phyloP scores from a whole-genome alignment of 2,329 filamentous ascomycete species.

The Teratosphaeria destructans region DNA sequence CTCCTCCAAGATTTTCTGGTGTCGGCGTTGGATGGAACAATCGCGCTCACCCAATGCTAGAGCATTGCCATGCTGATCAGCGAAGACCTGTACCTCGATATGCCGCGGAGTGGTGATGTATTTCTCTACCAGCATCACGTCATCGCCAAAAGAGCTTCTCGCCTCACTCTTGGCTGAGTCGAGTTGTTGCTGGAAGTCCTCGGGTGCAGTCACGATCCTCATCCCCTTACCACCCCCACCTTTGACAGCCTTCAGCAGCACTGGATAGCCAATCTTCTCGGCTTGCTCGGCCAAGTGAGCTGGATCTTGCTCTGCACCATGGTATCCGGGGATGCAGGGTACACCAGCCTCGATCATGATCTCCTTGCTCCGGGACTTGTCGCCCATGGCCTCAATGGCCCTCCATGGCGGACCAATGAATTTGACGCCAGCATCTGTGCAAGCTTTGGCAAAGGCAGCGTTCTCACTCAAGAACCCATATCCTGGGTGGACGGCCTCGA shows the following conservation, averaged over 20 bases:
- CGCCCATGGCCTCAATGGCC: conserved; percentile 75
- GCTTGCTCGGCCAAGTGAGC: conserved; percentile 57
- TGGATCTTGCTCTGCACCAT: conserved; percentile 70
- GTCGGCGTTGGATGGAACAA: conserved; percentile 55
- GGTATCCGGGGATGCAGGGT: conserved; percentile 92
- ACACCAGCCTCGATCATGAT: conserved; percentile 96
- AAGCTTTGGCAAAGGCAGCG: conserved; percentile 76
- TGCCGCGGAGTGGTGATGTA: conserved; percentile 57
- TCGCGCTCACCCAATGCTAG: conserved; percentile 56
- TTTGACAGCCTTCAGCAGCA: conserved; percentile 57
- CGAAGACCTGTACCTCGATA: conserved; percentile 59
- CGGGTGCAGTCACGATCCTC: conserved; percentile 49
- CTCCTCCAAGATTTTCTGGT: conserved; percentile 58
- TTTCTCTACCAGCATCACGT: conserved; percentile 58
- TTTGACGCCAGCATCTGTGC: conserved; percentile 77
- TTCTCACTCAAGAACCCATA: conserved; percentile 96
- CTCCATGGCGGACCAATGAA: conserved; percentile 85
- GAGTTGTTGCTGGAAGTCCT: conserved; percentile 51
- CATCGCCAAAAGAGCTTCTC: conserved; percentile 53
- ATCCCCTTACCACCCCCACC: conserved; percentile 59
- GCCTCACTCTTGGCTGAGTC: conserved; percentile 56
- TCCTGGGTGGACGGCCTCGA: conserved; percentile 86
- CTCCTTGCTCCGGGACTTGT: conserved; percentile 85
- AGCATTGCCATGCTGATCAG: conserved; percentile 54
- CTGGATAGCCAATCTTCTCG: conserved; percentile 56